phyloP scores from a whole-genome alignment of 176 grass and related monocot species.

The Aegilops bicornis region DNA sequence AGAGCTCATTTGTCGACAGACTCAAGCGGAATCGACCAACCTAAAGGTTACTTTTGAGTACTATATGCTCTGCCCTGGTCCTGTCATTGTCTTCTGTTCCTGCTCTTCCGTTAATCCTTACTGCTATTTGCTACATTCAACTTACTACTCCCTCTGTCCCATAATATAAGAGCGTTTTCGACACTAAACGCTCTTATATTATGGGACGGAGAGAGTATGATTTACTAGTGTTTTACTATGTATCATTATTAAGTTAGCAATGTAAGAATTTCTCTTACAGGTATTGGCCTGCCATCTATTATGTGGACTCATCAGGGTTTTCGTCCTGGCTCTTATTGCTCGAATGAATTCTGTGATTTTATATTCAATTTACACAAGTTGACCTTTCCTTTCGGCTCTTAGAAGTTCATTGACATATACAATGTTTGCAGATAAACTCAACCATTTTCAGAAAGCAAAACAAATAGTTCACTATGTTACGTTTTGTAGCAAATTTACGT shows the following conservation, averaged over 20 bases:
- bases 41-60: constrained; percentile 53
- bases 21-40: constrained; percentile 45
- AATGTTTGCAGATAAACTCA: background rate
- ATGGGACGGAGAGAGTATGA: too few relatives aligned
- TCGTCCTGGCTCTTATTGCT: background rate
- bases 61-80: background rate
- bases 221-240: background rate
- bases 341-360: background rate
- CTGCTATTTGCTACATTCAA: background rate
- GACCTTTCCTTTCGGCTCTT: background rate
- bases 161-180: too few relatives aligned
- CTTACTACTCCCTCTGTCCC: background rate
- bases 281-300: background rate
- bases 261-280: background rate
- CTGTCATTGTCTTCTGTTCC: background rate
- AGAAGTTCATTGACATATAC: background rate
- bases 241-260: constrained; percentile 2
- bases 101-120: background rate
- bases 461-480: background rate
- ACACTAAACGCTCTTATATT: too few relatives aligned
- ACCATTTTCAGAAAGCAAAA: background rate
- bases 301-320: background rate
- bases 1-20: constrained; percentile 59
- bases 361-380: background rate
- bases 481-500: background rate